Conservation (phyloP, 139 green algal genomes). For the Closterium sp. region DNA sequence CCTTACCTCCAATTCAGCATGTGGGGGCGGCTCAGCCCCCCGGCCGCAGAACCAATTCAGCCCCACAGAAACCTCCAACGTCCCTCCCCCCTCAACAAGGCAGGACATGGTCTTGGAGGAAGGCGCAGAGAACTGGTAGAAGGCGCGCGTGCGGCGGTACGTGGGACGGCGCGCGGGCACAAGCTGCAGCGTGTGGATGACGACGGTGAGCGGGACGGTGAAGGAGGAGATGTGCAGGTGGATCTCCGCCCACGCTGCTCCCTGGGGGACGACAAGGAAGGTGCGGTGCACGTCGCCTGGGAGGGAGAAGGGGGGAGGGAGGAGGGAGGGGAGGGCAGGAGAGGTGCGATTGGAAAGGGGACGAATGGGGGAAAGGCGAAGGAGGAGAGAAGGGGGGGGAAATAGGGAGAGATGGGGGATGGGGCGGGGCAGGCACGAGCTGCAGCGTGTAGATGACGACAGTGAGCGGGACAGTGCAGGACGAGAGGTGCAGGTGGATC, state of each 20-base stretch:
- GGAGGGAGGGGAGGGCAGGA: too few species aligned
- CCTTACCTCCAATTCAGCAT: constrained; percentile 61
- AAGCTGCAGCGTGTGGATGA: constrained; percentile 44
- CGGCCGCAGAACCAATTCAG: constrained; percentile 77
- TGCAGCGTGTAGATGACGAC: constrained; percentile 45
- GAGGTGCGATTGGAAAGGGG: too few species aligned
- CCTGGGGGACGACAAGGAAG: constrained; percentile 58
- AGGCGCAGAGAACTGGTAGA: constrained; percentile 4
- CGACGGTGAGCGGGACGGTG: constrained; percentile 36
- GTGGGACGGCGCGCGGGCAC: neutral
- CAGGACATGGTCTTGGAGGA: neutral
- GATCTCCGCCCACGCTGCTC: constrained; percentile 81
- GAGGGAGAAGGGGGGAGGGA: too few species aligned
- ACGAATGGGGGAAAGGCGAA: too few species aligned
- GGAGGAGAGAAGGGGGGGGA: too few species aligned
- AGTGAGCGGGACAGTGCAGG: constrained; percentile 22
- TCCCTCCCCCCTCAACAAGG: constrained; percentile 59
- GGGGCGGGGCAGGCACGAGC: constrained; percentile 10
- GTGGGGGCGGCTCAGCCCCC: neutral
- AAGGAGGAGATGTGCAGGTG: constrained; percentile 46
- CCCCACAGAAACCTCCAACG: constrained; percentile 78
- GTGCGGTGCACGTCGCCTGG: constrained; percentile 21
- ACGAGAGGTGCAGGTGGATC: constrained; percentile 57
- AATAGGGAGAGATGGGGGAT: too few species aligned
- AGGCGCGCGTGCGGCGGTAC: constrained; percentile 2